Conservation (phyloP, 2,329 filamentous ascomycete species). For the Aspergillus sp. region DNA sequence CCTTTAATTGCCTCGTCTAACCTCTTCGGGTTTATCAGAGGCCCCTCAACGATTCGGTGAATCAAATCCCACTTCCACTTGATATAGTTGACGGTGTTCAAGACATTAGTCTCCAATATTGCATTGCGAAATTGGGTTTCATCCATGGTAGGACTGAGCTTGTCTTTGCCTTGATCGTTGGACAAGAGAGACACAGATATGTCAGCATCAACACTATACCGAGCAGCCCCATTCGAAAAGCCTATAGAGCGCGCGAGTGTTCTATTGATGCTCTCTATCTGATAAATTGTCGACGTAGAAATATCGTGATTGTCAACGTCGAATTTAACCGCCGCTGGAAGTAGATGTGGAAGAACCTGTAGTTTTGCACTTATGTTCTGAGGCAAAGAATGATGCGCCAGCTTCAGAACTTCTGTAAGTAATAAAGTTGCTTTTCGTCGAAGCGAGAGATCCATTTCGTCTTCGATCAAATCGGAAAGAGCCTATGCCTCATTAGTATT, state of each 20-base stretch:
- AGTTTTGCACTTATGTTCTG: constrained; percentile 75
- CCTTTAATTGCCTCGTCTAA: constrained; percentile 91
- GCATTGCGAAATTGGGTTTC: constrained; percentile 59
- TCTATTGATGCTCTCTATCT: constrained; percentile 94
- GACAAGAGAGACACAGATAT: constrained; percentile 38
- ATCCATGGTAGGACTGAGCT: constrained; percentile 59
- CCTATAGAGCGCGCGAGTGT: constrained; percentile 76
- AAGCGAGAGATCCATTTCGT: constrained; percentile 49
- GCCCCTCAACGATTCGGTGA: constrained; percentile 84
- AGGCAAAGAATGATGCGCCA: constrained; percentile 81
- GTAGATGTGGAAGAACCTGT: constrained; percentile 81
- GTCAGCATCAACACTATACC: constrained; percentile 41
- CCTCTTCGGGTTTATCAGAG: constrained; percentile 82
- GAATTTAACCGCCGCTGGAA: constrained; percentile 71
- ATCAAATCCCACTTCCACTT: constrained; percentile 99
- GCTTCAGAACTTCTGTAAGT: constrained; percentile 84
- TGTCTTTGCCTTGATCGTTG: constrained; percentile 45
- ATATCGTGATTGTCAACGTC: constrained; percentile 68
- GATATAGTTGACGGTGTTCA: constrained; percentile 81
- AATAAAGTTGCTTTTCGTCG: constrained; percentile 87
- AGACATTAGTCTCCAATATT: constrained; percentile 70
- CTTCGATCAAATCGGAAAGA: constrained; percentile 47
- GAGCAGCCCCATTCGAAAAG: constrained; percentile 33
- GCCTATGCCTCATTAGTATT: constrained; percentile 29
- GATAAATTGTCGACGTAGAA: constrained; percentile 88